Percentiles rank a stretch among this genome's conserved stretches.
Evolutionary conservation across 1,284 basidiomycete genomes (phyloP).

Genomic region (Cryptococcus sp.): DNA sequence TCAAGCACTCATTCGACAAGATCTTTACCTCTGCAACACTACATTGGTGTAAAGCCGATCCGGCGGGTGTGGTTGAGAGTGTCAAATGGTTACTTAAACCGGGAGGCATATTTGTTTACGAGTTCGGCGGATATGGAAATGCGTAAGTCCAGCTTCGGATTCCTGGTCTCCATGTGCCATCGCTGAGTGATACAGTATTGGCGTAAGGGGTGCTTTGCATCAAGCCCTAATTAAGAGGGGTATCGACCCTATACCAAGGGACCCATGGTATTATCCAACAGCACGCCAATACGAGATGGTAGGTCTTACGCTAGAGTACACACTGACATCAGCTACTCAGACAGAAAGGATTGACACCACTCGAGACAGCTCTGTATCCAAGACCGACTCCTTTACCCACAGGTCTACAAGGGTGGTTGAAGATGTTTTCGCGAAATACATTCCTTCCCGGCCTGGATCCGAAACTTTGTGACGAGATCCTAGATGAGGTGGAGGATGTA

Average conservation of each 20-base stretch:
- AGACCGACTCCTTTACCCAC: constrained; percentile 63
- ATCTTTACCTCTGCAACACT: constrained; percentile 73
- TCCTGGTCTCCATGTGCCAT: background rate
- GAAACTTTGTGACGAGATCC: constrained; percentile 57
- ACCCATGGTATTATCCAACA: constrained; percentile 82
- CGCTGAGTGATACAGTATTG: constrained; percentile 30
- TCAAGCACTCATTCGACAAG: constrained; percentile 40
- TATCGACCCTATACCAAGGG: constrained; percentile 57
- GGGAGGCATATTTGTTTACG: constrained; percentile 65
- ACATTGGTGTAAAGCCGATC: constrained; percentile 78
- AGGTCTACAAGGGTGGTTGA: constrained; percentile 65
- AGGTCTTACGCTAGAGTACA: constrained; percentile 47
- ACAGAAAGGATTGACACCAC: constrained; percentile 56
- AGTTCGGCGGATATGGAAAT: constrained; percentile 65
- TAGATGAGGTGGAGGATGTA: constrained; percentile 61
- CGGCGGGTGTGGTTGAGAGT: constrained; percentile 60
- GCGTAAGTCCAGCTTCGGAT: constrained; percentile 16
- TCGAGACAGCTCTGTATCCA: constrained; percentile 60
- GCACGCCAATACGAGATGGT: constrained; percentile 56
- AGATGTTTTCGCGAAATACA: constrained; percentile 60
- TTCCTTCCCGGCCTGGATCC: constrained; percentile 56
- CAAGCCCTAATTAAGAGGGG: constrained; percentile 56
- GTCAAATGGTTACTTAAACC: constrained; percentile 60
- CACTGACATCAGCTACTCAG: constrained; percentile 54
- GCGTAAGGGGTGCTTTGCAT: constrained; percentile 61